Percentiles rank a stretch among this genome's conserved stretches.
phyloP scores from a whole-genome alignment of 257 asterid genomes.

The Apocynum venetum region DNA sequence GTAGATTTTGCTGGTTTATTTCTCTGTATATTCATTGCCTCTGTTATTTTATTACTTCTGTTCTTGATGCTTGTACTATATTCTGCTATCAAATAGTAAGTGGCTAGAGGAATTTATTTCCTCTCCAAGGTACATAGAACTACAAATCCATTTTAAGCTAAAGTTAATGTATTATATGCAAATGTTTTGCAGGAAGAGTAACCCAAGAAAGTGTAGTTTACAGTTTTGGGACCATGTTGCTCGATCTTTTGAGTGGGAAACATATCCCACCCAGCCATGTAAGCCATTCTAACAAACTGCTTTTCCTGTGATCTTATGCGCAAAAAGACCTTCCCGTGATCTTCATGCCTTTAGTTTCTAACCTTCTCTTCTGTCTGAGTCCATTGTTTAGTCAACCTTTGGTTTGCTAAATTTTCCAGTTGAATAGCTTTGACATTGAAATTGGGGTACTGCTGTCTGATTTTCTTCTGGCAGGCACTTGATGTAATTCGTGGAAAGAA shows the following conservation, averaged over 20 bases:
- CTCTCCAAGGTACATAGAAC: not conserved
- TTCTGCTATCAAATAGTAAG: not conserved
- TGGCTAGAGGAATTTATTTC: not conserved
- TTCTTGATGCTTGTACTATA: not conserved
- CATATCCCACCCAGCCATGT: slow-evolving; percentile 63
- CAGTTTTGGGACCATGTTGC: slow-evolving; percentile 55
- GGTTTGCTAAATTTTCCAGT: not conserved
- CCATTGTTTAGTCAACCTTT: not conserved
- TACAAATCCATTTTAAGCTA: not conserved
- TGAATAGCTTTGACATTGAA: not conserved
- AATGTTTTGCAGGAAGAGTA: slow-evolving; percentile 43
- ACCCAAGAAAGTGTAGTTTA: slow-evolving; percentile 50
- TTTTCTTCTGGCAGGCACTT: slow-evolving; percentile 53
- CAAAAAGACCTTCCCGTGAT: not conserved
- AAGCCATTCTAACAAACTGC: slow-evolving; percentile 1
- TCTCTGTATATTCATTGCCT: not conserved
- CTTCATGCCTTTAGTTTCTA: not conserved
- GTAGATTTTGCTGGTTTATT: not conserved
- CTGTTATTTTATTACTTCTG: not conserved
- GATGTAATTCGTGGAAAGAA: slow-evolving; percentile 80
- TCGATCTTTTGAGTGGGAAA: slow-evolving; percentile 52
- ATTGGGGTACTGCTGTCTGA: not conserved
- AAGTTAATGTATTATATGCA: slow-evolving; percentile 3
- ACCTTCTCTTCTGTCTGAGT: not conserved
- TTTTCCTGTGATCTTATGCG: not conserved